Evolutionary conservation across 352 stramenopile species (phyloP).

Genomic region (Phytophthora quininea): DNA sequence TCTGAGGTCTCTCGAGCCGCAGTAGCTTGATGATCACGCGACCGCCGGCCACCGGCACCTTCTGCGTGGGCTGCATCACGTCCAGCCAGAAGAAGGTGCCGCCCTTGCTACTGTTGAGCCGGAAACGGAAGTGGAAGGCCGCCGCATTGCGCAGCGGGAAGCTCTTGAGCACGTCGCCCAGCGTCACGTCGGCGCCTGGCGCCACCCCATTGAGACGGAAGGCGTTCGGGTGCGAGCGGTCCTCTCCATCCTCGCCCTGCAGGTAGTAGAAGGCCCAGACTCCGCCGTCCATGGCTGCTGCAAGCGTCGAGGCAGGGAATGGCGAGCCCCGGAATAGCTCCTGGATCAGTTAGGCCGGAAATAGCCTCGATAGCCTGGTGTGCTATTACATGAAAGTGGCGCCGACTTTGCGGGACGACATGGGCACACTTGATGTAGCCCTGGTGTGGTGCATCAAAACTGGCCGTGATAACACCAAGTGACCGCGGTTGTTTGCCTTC

Average conservation of each 20-base stretch:
- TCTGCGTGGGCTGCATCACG: conserved; percentile 53
- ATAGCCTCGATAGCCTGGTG: conserved; percentile 4
- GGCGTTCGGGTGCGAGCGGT: conserved; percentile 82
- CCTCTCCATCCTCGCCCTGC: conserved; percentile 86
- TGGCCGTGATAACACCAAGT: background rate
- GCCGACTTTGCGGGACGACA: no score
- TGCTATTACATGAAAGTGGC: no score
- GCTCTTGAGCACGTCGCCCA: conserved; percentile 68
- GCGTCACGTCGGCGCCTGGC: conserved; percentile 57
- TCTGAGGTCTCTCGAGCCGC: conserved; percentile 61
- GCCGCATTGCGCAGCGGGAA: conserved; percentile 61
- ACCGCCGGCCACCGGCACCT: conserved; percentile 76
- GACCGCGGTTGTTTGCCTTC: no score
- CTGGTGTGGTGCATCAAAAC: background rate
- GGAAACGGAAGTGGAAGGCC: conserved; percentile 87
- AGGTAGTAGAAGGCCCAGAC: conserved; percentile 90
- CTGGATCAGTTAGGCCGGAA: background rate
- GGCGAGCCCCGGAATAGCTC: conserved; percentile 14
- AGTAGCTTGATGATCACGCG: conserved; percentile 87
- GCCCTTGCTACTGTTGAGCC: conserved; percentile 63
- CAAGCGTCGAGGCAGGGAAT: background rate
- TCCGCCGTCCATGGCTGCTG: conserved; percentile 31
- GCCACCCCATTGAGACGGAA: conserved; percentile 47
- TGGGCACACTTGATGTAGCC: background rate
- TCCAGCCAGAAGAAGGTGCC: conserved; percentile 87